These are phyloP conservation scores for Mortierella antarctica DNA, from an alignment of 192 early-diverging fungal genomes.

Conservation along the genomic window DNA sequence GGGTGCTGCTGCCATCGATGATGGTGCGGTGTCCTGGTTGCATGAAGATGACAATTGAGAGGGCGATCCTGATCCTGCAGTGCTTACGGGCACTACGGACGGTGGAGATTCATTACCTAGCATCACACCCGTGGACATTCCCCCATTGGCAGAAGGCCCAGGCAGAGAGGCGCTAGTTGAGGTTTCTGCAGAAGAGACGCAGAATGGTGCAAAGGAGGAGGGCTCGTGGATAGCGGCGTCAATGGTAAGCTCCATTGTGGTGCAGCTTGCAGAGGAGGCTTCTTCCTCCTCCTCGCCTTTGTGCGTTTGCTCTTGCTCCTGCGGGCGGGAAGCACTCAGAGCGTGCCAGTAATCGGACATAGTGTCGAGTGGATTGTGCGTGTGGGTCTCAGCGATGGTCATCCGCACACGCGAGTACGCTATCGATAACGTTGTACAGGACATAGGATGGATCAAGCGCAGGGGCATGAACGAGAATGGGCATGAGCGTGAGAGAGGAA, in stretches of 20 bases:
- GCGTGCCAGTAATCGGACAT: constrained; percentile 42
- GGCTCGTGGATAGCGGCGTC: too few relatives aligned
- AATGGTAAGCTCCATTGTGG: too few relatives aligned
- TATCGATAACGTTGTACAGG: background rate
- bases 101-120: too few relatives aligned
- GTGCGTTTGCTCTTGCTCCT: constrained; percentile 21
- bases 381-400: constrained; percentile 21
- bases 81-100: too few relatives aligned
- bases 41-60: background rate
- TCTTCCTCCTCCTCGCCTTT: background rate
- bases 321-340: constrained; percentile 8
- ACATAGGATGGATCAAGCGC: background rate
- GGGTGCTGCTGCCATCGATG: background rate
- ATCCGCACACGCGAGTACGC: constrained; percentile 41
- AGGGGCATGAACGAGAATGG: background rate
- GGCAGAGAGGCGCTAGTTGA: too few relatives aligned
- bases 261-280: too few relatives aligned
- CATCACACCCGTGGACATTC: too few relatives aligned
- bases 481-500: background rate
- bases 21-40: background rate
- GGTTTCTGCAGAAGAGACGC: too few relatives aligned
- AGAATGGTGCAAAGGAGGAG: too few relatives aligned
- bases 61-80: too few relatives aligned
- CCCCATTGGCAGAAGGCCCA: too few relatives aligned
- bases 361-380: constrained; percentile 10